Base-by-base conservation (phyloP, 768 basidiomycete genomes). In the Tricholoma sp. region DNA sequence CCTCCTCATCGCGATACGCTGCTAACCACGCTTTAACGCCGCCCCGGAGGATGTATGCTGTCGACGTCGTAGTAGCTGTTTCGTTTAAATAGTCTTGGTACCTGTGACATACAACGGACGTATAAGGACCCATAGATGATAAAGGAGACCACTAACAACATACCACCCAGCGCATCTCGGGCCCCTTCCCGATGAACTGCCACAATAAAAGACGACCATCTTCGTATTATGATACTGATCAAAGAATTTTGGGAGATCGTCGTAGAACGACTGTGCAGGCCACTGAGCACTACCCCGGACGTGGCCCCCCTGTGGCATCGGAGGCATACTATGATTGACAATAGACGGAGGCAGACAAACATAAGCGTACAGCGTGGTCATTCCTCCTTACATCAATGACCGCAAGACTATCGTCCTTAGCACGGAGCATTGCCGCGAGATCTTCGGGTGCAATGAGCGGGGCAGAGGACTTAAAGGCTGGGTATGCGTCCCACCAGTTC, bases 131-230 rank as follows among this genome's bases (percentile, higher is more conserved):
- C 4, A 11, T 28, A 49, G 31, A 31, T n/a, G 13, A 10, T 5
- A 17, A 7, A 12, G 15, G 17, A 32, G 45, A 31, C 47, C 11
- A 52, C 20, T 11, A 44, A 58, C 71, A 32, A 58, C 71, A 32
- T 64, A 82, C 83, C 81, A 84, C 65, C 75, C 77, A 17, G 81
- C 82, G 65, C 77, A 81, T 11, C 82, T 71, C 13, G 82, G 80
- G 1, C 72, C 82, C 29, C 83, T 70, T 15, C 81, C 81, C 41
- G 70, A 68, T 1, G 80, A 82, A 60, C 78, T 78, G 41, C 72
- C 68, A 55, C 80, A 84, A 55, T 83, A 83, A 56, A 84, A 84
- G 6, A 84, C 74, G 8, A 84, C 79, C 11, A 69, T 66, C 9
- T 68, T 61, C 0, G 70, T 76, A 20, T 71, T 61, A 50, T 68